Conservation (phyloP, 805 yeast species). For the Clavispora phyllophila region DNA sequence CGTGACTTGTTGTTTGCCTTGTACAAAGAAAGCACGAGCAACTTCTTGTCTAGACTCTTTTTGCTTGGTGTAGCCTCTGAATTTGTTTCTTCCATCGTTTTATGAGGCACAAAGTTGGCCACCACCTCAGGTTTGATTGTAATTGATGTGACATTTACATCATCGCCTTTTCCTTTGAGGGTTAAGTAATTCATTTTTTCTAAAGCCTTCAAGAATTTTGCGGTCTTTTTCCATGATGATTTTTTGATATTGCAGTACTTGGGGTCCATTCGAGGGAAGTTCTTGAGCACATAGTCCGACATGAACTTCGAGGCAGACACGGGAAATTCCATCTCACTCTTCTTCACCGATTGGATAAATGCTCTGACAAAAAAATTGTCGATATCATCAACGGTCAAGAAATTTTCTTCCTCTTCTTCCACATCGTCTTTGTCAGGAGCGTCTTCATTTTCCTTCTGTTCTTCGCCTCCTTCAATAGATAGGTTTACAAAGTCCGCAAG, state of each 20-base stretch:
- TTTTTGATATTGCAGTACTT: conserved; percentile 59
- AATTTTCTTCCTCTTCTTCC: conserved; percentile 27
- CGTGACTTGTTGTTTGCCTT: conserved; percentile 52
- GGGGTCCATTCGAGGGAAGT: conserved; percentile 65
- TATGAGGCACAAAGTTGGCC: conserved; percentile 62
- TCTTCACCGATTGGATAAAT: conserved; percentile 61
- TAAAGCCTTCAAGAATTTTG: conserved; percentile 81
- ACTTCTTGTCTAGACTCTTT: conserved; percentile 21
- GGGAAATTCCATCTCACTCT: conserved; percentile 56
- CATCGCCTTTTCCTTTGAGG: conserved; percentile 83
- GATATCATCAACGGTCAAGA: conserved; percentile 55
- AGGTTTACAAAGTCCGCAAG: background rate
- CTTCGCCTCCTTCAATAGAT: background rate
- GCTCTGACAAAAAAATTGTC: conserved; percentile 74
- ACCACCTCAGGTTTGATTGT: conserved; percentile 30
- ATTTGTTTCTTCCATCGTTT: conserved; percentile 22
- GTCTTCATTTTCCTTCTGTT: conserved; percentile 5
- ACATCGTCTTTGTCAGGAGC: background rate
- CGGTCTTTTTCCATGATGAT: conserved; percentile 85
- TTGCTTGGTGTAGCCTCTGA: conserved; percentile 20
- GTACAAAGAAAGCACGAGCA: conserved; percentile 38
- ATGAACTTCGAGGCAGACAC: conserved; percentile 70
- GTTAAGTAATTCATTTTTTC: conserved; percentile 68
- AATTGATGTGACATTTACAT: conserved; percentile 43
- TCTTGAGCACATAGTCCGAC: conserved; percentile 61